Percentiles rank a stretch among this genome's conserved stretches.
These are phyloP conservation scores for Endoconidiophora polonica DNA, from an alignment of 2,329 filamentous ascomycete genomes.

Conservation along the genomic window DNA sequence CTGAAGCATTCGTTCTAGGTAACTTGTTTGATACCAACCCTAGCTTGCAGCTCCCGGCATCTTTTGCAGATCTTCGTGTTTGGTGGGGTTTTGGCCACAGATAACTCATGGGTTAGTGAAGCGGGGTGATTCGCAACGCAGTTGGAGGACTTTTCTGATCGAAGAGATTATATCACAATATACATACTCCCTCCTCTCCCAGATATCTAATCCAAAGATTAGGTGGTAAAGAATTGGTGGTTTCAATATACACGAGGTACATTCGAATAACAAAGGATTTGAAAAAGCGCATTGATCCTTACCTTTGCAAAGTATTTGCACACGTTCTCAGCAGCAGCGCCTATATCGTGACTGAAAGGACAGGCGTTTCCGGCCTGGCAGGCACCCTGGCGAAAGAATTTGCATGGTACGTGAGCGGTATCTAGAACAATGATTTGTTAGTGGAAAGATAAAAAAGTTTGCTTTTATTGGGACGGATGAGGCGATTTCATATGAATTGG, in stretches of 20 bases:
- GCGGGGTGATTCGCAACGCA: no score
- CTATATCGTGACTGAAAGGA: slow-evolving; percentile 88
- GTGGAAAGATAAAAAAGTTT: not conserved
- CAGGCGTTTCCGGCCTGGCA: slow-evolving; percentile 94
- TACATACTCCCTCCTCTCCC: no score
- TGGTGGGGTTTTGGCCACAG: slow-evolving; percentile 4
- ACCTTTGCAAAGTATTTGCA: slow-evolving; percentile 99
- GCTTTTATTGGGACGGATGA: no score
- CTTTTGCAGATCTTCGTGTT: no score
- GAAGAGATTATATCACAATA: no score
- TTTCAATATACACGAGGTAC: no score
- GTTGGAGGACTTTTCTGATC: no score
- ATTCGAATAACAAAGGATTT: not conserved
- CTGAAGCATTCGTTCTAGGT: no score
- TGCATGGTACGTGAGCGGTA: slow-evolving; percentile 94
- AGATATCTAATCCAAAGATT: no score
- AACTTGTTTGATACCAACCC: no score
- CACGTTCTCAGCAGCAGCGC: slow-evolving; percentile 66
- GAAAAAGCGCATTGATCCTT: slow-evolving; percentile 16
- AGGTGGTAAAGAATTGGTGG: not conserved
- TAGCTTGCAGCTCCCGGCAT: no score
- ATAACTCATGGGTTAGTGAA: not conserved
- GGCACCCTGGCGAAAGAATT: slow-evolving; percentile 93
- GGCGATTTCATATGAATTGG: not conserved
- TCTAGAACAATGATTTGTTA: slow-evolving; percentile 33